Percentiles rank a stretch among this genome's conserved stretches.
Conservation (phyloP, 441 rosid species). For the Croton setiger region DNA sequence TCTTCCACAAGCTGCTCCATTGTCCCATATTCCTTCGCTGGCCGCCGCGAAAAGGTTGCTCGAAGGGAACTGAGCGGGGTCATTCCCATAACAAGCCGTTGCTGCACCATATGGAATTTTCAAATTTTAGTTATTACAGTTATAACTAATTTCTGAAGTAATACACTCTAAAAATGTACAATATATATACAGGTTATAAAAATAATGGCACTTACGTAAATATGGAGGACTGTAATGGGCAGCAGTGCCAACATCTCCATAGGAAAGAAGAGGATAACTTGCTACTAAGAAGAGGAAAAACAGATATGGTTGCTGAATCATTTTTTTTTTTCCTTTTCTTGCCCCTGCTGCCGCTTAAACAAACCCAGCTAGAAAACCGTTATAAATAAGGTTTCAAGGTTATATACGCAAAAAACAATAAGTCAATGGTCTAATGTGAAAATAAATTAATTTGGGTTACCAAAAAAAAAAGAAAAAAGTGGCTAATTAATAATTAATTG, state of each 20-base stretch:
- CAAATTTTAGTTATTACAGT: not conserved
- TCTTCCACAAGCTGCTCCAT: constrained; percentile 61
- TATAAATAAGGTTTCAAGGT: no score
- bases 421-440: no score
- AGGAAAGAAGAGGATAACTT: constrained; percentile 16
- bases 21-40: constrained; percentile 62
- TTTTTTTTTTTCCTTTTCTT: not conserved
- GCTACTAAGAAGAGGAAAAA: constrained; percentile 8
- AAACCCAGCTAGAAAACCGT: no score
- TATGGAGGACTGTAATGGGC: constrained; percentile 40
- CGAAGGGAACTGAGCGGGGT: constrained; percentile 39
- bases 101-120: constrained; percentile 29
- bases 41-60: constrained; percentile 52
- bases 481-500: no score
- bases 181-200: no score
- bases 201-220: constrained; percentile 32
- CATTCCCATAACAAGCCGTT: constrained; percentile 47
- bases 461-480: no score
- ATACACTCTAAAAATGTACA: no score
- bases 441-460: no score
- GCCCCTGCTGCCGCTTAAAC: no score
- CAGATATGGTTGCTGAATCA: not conserved
- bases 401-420: no score
- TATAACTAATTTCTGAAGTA: not conserved
- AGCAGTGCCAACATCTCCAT: constrained; percentile 40